Conservation (phyloP, 2,329 filamentous ascomycete genomes). For the Fusarium ambrosium region DNA sequence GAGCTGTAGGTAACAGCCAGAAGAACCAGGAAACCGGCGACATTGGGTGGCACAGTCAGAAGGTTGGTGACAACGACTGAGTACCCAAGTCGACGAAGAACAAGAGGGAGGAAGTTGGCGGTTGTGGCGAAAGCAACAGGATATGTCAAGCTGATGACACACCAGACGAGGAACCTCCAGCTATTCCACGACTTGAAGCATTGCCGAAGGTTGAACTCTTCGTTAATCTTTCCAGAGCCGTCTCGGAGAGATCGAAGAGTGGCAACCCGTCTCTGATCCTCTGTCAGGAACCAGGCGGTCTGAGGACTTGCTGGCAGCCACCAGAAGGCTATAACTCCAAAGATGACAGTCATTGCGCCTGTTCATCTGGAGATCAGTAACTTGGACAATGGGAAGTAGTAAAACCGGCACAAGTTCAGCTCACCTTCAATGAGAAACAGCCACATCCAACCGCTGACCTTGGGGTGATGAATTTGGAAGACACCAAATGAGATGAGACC, state of each 20-base stretch:
- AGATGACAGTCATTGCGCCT: conserved; percentile 59
- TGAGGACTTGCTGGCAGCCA: conserved; percentile 53
- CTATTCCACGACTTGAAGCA: conserved; percentile 58
- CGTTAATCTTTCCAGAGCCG: conserved; percentile 53
- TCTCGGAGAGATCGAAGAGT: conserved; percentile 58
- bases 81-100: conserved; percentile 60
- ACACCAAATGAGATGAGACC: conserved; percentile 73
- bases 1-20: conserved; percentile 59
- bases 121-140: conserved; percentile 59
- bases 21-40: conserved; percentile 61
- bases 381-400: neutral
- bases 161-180: conserved; percentile 57
- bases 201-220: conserved; percentile 55
- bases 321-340: conserved; percentile 38
- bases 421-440: conserved; percentile 58
- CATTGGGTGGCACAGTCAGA: conserved; percentile 63
- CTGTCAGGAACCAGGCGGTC: conserved; percentile 56
- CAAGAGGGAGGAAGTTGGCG: conserved; percentile 60
- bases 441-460: conserved; percentile 5
- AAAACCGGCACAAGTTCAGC: neutral
- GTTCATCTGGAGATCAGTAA: conserved; percentile 25
- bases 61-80: conserved; percentile 61
- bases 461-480: conserved; percentile 53
- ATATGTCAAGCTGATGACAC: conserved; percentile 61
- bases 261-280: conserved; percentile 58